Base-by-base conservation (phyloP, 805 yeast species). In the Candida nitratophila region DNA sequence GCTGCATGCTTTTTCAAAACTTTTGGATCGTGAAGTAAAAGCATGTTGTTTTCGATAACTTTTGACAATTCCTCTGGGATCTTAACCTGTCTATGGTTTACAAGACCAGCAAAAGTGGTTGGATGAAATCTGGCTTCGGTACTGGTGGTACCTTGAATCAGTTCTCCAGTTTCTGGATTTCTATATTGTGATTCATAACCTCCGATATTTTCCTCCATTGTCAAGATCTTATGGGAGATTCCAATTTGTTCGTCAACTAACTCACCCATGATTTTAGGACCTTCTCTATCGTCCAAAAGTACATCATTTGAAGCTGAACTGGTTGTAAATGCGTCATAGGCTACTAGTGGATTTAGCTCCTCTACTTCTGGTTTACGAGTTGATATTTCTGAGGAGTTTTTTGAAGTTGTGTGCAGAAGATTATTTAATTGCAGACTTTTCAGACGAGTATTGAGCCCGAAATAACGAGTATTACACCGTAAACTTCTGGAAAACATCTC, bases 41-140 rank as follows among this genome's bases (percentile, higher is more conserved):
- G 54, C 44, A 89, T 82, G 53, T 85, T 75, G 50, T 83, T 74
- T 47, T 78, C 73, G 36, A 89, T 83, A 0, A 75, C 72, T 31
- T 73, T 68, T 1, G 87, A 64, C 3, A 89, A 68, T 4, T 57
- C 64, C 1, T 65, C 63, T 0, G 95, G 95, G 16, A 89, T 56
- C 41, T 61, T 63, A 5, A 82, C 59, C 42, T 77, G 80, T 2
- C 60, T 54, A 41, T 79, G 70, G 37, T 74, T 76, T 11, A 73
- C 70, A 46, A 81, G 68, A 0, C 83, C 95, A 38, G 57, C 50
- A 4, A 79, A 46, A 0, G 95, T 86, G 20, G 64, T 64, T 0
- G 76, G 76, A 51, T 80, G 74, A 5, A 82, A 62, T 53, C 91
- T 66, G 12, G 79, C 77, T 44, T 75, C 80, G 43, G 64, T 66